Evolutionary conservation across 768 basidiomycete genomes (phyloP), one percentile per base, ranked within the genome.

Genomic region (Mycena albidolilacea): DNA sequence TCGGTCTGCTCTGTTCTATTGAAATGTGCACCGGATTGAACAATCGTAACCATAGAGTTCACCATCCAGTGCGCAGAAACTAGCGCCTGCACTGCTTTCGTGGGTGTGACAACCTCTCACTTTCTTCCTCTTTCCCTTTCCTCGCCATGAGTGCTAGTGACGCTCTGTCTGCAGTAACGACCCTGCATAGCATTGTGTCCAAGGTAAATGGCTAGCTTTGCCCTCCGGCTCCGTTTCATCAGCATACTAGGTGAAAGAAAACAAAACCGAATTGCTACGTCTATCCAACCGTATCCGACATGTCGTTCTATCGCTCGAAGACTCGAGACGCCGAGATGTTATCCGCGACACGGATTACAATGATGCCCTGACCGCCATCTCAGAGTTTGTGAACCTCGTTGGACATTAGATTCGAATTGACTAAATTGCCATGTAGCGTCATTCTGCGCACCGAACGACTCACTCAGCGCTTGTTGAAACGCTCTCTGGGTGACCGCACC

Each of bases 401-500:
- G 11, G 10, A 38, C 55, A 37, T 35, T 7, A 15, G 1, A 37
- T 14, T 48, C 19, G 14, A 37, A 8, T 59, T 9, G n/a, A 17
- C 19, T 59, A 8, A 59, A 19, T 7, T 39, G 35, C 14, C 19
- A 5, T 17, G 2, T 5, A 61, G 21, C 37, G 12, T 43, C 19
- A 52, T 61, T 43, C 19, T 43, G 2, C 41, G 41, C 41, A 43
- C 39, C 7, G 41, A 43, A 43, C 10, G 59, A 39, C 19, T 43
- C 17, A 17, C 38, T 39, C 39, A 61, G n/a, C 39, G 41, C n/a
- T 43, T 61, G n/a, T 38, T 61, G 41, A 61, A 61, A n/a, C 59
- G 39, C 14, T 61, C 39, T 61, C 59, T 61, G 17, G 59, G 59
- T 7, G 59, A 61, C n/a, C 59, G 59, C 41, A 61, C 59, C 14